Evolutionary conservation across 1,139 yeast species (phyloP), one percentile per base, ranked within the genome.

Genomic region (Yamadazyma jaroonii): DNA sequence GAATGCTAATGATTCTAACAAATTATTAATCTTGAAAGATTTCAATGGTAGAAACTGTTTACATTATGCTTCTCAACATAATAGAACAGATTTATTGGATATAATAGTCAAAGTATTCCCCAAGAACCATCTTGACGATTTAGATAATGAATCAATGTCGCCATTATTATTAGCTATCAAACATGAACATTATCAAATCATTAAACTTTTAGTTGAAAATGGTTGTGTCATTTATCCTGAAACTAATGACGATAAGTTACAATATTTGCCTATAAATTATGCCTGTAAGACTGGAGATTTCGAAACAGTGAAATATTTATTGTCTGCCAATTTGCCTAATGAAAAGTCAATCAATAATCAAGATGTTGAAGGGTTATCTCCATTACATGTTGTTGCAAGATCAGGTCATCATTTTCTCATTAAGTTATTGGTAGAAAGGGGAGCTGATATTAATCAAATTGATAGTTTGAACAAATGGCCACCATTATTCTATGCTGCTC

Each of bases 401-500:
- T 81, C 86, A 5, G 97, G 97, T 0, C 89, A 84, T 54, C 68
- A 72, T 46, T 67, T 79, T 37, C 67, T 90, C 29, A 80, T 90
- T 12, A 77, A 81, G 13, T 59, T 90, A 35, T 65, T 92, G 34
- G 77, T 85, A 6, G 66, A 76, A 20, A 74, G 82, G 47, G 95
- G 95, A 4, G 88, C 94, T 1, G 80, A 85, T 51, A 79, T 90
- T 6, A 86, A 92, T 57, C 82, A 78, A 42, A 57, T 81, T 9
- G 97, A 92, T 61, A 84, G 87, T 40, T 79, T 88, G 41, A 88
- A 89, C 55, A 85, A 84, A 49, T 92, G 97, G 97, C 82, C 97
- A 0, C 96, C 97, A 0, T 72, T 92, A 5, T 88, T 90, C 53
- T 90, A 92, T 58, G 87, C 96, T 9, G 92, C 92, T 1, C 79